Evolutionary conservation across 192 early-diverging fungal species (phyloP), one percentile per base, ranked within the genome.

Genomic region (Podila minutissima): DNA sequence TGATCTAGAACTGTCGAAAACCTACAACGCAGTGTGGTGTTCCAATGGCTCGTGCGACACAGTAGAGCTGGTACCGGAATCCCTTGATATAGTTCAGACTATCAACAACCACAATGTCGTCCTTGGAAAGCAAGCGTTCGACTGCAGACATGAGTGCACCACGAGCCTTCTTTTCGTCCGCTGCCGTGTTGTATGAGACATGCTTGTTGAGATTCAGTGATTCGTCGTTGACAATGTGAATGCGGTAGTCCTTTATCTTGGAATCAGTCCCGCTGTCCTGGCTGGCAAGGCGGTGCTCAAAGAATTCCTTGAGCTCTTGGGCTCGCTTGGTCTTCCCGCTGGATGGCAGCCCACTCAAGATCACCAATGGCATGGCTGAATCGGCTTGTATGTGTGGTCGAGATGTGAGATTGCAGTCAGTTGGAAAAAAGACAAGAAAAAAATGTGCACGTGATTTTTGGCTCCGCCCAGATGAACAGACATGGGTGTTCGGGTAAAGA

Each of bases 1-100:
- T 10, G 1, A 4, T 71, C 35, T n/a, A 37, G 20, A 28, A 1
- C 32, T 41, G 7, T 46, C 5, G 29, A 62, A 41, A 24, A 67
- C 81, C 77, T 84, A 94, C 89, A 19, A 94, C 89, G 66, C 96
- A 98, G 50, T 94, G 92, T 8, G 97, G 94, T 0, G 97, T 97
- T 59, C 92, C 89, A 35, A 96, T 87, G 50, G 92, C 93, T 26
- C 95, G 89, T 1, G 95, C 91, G 19, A 97, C 85, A 74, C 96
- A 96, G 84, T 96, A 97, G 26, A 99, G 88, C 83, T 99, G 97
- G 85, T 99, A 99, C 69, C 98, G 88, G 75, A 96, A 96, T 7
- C 98, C 97, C 87, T 99, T 99, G 83, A 99, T 99, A 85, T 99
- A 98, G 83, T 99, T 99, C 74, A 97, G 78, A n/a, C 88, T 87